phyloP scores from a whole-genome alignment of 805 yeast genomes.

The Suhomyces xylopsoci region DNA sequence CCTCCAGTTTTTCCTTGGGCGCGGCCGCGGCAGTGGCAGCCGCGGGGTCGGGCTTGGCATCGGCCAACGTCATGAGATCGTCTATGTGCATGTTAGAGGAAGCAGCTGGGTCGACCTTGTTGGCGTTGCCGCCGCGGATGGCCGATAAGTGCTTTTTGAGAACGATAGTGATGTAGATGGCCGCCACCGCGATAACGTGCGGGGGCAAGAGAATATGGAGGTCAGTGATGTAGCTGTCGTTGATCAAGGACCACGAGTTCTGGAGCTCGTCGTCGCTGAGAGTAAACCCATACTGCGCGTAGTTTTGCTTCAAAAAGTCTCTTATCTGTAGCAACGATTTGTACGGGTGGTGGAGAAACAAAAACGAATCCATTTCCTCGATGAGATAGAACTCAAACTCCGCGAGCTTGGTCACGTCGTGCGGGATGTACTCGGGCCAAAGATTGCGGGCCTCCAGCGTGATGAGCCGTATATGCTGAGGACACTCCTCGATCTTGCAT shows the following conservation, averaged over 20 bases:
- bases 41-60: not conserved
- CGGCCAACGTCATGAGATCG: constrained; percentile 30
- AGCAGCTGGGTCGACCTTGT: not conserved
- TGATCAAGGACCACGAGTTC: constrained; percentile 83
- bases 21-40: not conserved
- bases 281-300: constrained; percentile 23
- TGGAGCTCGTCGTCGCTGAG: constrained; percentile 70
- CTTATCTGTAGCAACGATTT: constrained; percentile 55
- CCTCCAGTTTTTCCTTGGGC: not conserved
- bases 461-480: constrained; percentile 85
- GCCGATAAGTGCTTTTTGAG: constrained; percentile 40
- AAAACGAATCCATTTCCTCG: constrained; percentile 75
- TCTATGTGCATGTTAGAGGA: constrained; percentile 32
- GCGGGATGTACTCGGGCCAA: constrained; percentile 95
- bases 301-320: constrained; percentile 37
- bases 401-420: constrained; percentile 85
- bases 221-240: constrained; percentile 88
- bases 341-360: constrained; percentile 77
- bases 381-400: constrained; percentile 93
- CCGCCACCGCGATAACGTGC: constrained; percentile 77
- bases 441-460: constrained; percentile 79
- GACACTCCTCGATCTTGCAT: constrained; percentile 92
- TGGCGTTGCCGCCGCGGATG: constrained; percentile 13
- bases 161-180: constrained; percentile 76
- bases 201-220: constrained; percentile 82